These are phyloP conservation scores for Boletus sp. DNA, from an alignment of 768 basidiomycete species.

Conservation along the genomic window DNA sequence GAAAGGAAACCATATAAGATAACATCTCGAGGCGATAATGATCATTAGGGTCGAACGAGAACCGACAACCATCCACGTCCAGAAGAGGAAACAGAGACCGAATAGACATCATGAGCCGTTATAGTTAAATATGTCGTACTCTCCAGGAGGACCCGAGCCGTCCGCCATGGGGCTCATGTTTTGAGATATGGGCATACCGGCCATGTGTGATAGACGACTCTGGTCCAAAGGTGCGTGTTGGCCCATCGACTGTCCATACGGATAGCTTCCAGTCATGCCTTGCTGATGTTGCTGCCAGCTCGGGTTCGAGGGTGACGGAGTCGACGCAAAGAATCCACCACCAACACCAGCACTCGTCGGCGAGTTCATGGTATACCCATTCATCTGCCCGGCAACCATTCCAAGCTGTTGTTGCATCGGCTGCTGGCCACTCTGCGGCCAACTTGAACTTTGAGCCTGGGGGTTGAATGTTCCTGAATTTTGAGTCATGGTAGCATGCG, in stretches of 20 bases:
- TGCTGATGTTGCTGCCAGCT: conserved; percentile 29
- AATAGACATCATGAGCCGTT: conserved; percentile 35
- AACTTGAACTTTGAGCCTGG: conserved; percentile 41
- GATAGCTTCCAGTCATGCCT: conserved; percentile 28
- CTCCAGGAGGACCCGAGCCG: conserved; percentile 37
- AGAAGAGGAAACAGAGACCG: conserved; percentile 12
- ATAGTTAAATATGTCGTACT: conserved; percentile 63
- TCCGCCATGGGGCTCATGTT: conserved; percentile 42
- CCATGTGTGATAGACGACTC: conserved; percentile 44
- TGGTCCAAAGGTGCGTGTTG: conserved; percentile 29
- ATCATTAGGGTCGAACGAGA: conserved; percentile 17
- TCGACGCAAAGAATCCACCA: conserved; percentile 24
- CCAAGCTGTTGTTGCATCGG: conserved; percentile 40
- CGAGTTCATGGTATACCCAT: conserved; percentile 33
- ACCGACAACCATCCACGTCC: conserved; percentile 19
- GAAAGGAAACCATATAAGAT: conserved; percentile 17
- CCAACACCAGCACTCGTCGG: conserved; percentile 34
- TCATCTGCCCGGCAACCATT: conserved; percentile 36
- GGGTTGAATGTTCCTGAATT: conserved; percentile 24
- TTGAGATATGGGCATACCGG: conserved; percentile 48
- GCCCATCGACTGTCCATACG: conserved; percentile 27
- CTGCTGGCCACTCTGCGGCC: conserved; percentile 56
- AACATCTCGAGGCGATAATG: conserved; percentile 27
- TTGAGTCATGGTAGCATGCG: conserved; percentile 32
- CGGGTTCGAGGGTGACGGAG: conserved; percentile 24